phyloP scores from a whole-genome alignment of 75 land plant species.

The Picea sitchensis region DNA sequence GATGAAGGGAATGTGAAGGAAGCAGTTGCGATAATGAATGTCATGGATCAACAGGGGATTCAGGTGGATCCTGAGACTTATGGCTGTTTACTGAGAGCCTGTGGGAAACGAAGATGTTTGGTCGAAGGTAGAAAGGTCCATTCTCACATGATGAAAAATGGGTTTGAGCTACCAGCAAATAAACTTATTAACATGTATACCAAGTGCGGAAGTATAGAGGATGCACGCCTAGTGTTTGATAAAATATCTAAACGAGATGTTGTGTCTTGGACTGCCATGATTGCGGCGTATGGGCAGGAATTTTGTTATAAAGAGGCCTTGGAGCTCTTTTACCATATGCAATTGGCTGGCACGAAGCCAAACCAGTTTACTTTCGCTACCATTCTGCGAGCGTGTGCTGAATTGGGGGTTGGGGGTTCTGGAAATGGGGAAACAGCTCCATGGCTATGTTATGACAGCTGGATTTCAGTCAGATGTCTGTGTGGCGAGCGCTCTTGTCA shows the following conservation, averaged over 20 bases:
- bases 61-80: constrained; percentile 3
- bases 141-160: constrained; percentile 34
- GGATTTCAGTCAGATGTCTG: constrained; percentile 42
- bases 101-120: background rate
- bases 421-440: constrained; percentile 58
- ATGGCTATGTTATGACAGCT: constrained; percentile 38
- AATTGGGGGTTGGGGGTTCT: constrained; percentile 47
- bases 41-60: constrained; percentile 9
- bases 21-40: background rate
- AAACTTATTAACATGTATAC: constrained; percentile 74
- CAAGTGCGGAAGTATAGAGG: constrained; percentile 40
- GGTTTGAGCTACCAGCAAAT: constrained; percentile 43
- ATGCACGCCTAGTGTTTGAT: constrained; percentile 51
- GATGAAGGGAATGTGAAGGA: constrained; percentile 1
- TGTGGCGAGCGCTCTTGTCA: constrained; percentile 51
- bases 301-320: constrained; percentile 40
- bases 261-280: constrained; percentile 64
- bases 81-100: background rate
- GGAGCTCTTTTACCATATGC: constrained; percentile 46
- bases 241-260: constrained; percentile 34
- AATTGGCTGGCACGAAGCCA: constrained; percentile 35
- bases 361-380: constrained; percentile 45
- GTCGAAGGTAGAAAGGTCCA: constrained; percentile 49
- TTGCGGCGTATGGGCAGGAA: constrained; percentile 62
- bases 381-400: constrained; percentile 64